Base-by-base conservation (phyloP, 345 rosid species). In the Brassica nigra region DNA sequence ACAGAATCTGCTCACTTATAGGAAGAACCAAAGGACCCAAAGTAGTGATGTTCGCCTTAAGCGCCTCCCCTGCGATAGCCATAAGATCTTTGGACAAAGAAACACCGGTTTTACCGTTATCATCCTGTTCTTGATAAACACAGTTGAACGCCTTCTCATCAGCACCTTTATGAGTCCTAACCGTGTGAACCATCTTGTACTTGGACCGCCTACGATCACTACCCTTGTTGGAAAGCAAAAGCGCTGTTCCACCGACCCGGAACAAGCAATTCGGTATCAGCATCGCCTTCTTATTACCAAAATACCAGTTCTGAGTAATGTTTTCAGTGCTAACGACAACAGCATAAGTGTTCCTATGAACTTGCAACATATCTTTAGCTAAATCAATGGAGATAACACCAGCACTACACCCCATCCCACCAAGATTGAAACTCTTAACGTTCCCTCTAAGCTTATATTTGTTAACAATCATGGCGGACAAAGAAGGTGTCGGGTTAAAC, bases 11-110 rank as follows among this genome's bases (percentile, higher is more conserved):
- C 82, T 94, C 98, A 15, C 97, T 92, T 67, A 94, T 85, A 0
- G 98, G 98, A 71, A 94, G 91, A 78, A 94, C 98, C 74, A 94
- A 79, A 59, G 98, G 98, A 66, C 98, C 98, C 70, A 94, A 76
- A 3, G 96, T 89, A 6, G 97, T 94, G 57, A 94, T 92, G 62
- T 92, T 92, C 6, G 91, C 85, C 87, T 93, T 93, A 6, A 94
- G 92, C 1, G 97, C 97, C 36, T 84, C 89, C 1, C 98, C 98
- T 8, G 98, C 97, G 58, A 94, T 89, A 11, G 93, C 92, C 98
- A 92, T 90, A 28, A 94, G 87, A 79, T 94, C 97, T 72, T 94
- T 94, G 0, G 98, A 94, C 82, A 94, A 78, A 0, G 97, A 88
- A 73, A 94, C 98, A n/a, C 98, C 98, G 0, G 89, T 90, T 80